Percentiles rank a stretch among this genome's conserved stretches.
phyloP scores from a whole-genome alignment of 2,329 filamentous ascomycete genomes.

The Pyricularia sp. region DNA sequence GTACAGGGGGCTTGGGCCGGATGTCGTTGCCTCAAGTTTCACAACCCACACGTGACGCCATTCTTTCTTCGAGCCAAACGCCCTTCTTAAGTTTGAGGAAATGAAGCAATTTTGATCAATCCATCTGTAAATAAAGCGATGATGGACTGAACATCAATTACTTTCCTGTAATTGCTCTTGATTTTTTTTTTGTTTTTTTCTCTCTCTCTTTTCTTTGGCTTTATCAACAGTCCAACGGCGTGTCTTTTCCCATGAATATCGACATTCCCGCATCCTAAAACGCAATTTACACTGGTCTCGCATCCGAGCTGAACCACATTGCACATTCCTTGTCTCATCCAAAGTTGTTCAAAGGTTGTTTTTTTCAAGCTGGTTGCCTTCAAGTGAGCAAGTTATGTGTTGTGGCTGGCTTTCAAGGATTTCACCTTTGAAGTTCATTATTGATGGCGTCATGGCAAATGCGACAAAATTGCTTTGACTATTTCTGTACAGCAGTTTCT shows the following conservation, averaged over 20 bases:
- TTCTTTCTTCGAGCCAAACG: background rate
- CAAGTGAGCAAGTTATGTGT: background rate
- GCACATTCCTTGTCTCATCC: background rate
- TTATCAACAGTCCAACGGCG: too few species aligned
- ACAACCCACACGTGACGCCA: background rate
- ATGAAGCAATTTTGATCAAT: too few species aligned
- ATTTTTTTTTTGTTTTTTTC: too few species aligned
- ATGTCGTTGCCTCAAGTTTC: background rate
- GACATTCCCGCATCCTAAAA: background rate
- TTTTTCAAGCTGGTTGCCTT: background rate
- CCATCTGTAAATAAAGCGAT: too few species aligned
- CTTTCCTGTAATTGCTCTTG: too few species aligned
- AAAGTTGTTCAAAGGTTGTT: background rate
- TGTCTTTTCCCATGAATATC: too few species aligned
- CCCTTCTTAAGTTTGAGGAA: background rate
- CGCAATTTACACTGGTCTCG: background rate
- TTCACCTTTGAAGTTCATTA: too few species aligned
- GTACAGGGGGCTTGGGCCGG: background rate
- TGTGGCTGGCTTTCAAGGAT: background rate
- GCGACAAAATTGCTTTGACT: background rate
- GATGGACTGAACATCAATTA: too few species aligned
- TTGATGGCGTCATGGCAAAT: too few species aligned
- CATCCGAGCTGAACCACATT: background rate
- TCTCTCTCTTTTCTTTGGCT: too few species aligned
- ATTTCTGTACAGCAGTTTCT: background rate